phyloP scores from a whole-genome alignment of 345 rosid genomes.

The Corymbia maculata region DNA sequence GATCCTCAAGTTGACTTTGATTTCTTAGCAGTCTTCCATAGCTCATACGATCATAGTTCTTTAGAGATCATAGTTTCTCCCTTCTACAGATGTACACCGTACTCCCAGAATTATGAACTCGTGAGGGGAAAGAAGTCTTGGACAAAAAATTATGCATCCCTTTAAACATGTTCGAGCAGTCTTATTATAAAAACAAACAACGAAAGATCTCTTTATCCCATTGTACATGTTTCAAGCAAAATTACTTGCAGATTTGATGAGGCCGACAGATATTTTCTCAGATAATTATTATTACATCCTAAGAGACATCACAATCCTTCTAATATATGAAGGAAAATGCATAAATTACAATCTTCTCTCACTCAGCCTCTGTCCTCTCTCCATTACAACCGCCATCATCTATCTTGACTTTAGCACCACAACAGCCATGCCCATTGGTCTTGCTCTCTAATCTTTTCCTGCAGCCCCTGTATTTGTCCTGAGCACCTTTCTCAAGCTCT shows the following conservation, averaged over 20 bases:
- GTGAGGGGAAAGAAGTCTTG: neutral
- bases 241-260: neutral
- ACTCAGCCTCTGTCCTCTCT: neutral
- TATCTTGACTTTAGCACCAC: conserved; percentile 48
- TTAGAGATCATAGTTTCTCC: neutral
- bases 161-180: neutral
- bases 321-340: neutral
- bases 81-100: neutral
- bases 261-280: neutral
- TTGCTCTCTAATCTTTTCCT: conserved; percentile 16
- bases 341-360: neutral
- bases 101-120: neutral
- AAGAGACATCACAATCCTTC: neutral
- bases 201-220: neutral
- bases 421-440: conserved; percentile 33
- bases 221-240: neutral
- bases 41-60: neutral
- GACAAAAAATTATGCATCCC: too few species aligned
- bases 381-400: conserved; percentile 3
- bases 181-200: too few species aligned
- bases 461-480: neutral
- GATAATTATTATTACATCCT: neutral
- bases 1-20: neutral
- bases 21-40: neutral
- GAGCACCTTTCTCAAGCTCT: conserved; percentile 31